These are phyloP conservation scores for Ganoderma boninense DNA, from an alignment of 1,284 basidiomycete genomes.

Conservation along the genomic window DNA sequence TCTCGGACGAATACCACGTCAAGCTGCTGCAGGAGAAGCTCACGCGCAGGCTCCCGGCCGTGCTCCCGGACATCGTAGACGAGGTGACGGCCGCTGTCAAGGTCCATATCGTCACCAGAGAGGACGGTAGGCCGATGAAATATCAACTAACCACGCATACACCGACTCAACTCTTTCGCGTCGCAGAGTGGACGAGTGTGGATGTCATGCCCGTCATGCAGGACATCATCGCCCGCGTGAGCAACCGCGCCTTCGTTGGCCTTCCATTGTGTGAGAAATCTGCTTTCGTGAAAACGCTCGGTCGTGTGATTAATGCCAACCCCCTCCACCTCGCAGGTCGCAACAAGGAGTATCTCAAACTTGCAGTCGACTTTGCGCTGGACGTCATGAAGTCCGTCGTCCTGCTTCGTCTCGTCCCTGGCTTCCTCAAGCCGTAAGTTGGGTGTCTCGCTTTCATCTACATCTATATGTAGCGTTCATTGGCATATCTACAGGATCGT, in stretches of 20 bases:
- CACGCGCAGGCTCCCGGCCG: slow-evolving; percentile 28
- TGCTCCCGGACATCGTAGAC: slow-evolving; percentile 37
- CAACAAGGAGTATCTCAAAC: slow-evolving; percentile 22
- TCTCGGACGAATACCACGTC: slow-evolving; percentile 38
- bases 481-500: neutral
- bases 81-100: slow-evolving; percentile 36
- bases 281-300: neutral
- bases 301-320: neutral
- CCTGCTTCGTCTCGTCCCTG: slow-evolving; percentile 21
- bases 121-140: neutral
- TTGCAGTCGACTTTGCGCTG: slow-evolving; percentile 18
- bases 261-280: slow-evolving; percentile 44
- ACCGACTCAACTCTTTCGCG: neutral
- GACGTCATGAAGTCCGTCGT: slow-evolving; percentile 17
- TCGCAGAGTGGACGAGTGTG: slow-evolving; percentile 18
- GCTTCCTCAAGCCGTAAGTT: slow-evolving; percentile 1
- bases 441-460: too few relatives aligned
- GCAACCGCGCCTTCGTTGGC: slow-evolving; percentile 57
- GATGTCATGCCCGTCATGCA: slow-evolving; percentile 8
- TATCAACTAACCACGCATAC: neutral
- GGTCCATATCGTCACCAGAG: slow-evolving; percentile 23
- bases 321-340: slow-evolving; percentile 10
- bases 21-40: slow-evolving; percentile 35
- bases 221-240: slow-evolving; percentile 31
- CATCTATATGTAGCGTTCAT: neutral